phyloP scores from a whole-genome alignment of 257 asterid species.

The Solanum clarkiae region DNA sequence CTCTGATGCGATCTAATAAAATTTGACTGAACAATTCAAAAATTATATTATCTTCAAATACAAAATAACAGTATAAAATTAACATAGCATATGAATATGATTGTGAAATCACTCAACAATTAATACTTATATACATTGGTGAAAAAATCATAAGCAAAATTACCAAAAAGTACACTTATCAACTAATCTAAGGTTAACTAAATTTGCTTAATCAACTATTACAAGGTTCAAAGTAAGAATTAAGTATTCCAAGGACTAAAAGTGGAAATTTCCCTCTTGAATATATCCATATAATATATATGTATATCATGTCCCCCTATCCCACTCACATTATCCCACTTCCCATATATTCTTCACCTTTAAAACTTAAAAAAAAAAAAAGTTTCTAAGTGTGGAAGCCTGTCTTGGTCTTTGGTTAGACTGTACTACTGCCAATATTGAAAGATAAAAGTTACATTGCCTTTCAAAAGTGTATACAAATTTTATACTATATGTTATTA shows the following conservation, averaged over 20 bases:
- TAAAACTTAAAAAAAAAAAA: not conserved
- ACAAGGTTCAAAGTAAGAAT: not conserved
- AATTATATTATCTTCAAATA: not conserved
- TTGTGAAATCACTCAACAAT: not conserved
- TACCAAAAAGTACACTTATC: not conserved
- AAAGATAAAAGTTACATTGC: constrained; percentile 42
- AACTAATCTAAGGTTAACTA: not conserved
- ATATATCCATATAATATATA: not conserved
- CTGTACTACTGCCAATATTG: constrained; percentile 13
- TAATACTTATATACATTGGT: not conserved
- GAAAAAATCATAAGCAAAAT: not conserved
- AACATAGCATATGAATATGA: not conserved
- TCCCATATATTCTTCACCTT: not conserved
- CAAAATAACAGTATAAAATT: not conserved
- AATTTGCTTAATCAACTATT: not conserved
- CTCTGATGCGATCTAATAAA: not conserved
- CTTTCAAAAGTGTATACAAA: constrained; percentile 36
- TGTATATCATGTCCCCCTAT: not conserved
- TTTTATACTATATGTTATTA: constrained; percentile 1
- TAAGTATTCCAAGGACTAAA: not conserved
- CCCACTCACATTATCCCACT: not conserved
- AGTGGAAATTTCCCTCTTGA: not conserved
- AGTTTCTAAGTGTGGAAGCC: constrained; percentile 21
- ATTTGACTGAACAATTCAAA: not conserved
- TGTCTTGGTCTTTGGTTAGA: constrained; percentile 38